Evolutionary conservation across 2,329 filamentous ascomycete genomes (phyloP).

Genomic region (Neopestalotiopsis clavispora): DNA sequence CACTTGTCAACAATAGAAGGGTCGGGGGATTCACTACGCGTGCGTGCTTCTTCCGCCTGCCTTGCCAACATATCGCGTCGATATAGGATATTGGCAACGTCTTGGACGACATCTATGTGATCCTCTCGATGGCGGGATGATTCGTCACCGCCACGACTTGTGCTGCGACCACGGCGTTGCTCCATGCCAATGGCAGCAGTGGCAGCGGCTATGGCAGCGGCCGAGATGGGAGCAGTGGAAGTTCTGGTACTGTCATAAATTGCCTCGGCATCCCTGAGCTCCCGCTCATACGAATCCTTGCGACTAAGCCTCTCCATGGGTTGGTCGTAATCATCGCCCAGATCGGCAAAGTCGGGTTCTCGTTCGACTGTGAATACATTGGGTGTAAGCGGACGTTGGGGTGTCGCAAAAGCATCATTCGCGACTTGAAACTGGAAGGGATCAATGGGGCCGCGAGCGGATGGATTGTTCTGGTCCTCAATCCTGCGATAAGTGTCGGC

Average conservation of each 20-base stretch:
- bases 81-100: conserved; percentile 63
- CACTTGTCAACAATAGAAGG: conserved; percentile 62
- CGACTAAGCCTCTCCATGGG: conserved; percentile 50
- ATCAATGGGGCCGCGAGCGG: conserved; percentile 46
- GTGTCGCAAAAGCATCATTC: conserved; percentile 55
- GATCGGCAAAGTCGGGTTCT: conserved; percentile 53
- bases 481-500: conserved; percentile 33
- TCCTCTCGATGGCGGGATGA: conserved; percentile 40
- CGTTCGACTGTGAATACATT: conserved; percentile 58
- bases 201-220: conserved; percentile 52
- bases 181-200: conserved; percentile 47
- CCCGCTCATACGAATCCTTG: conserved; percentile 55
- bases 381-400: conserved; percentile 51
- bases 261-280: conserved; percentile 48
- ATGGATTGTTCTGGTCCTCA: conserved; percentile 29
- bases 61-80: conserved; percentile 59
- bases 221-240: conserved; percentile 53
- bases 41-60: conserved; percentile 58
- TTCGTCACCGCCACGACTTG: conserved; percentile 36
- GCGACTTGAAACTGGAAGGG: conserved; percentile 64
- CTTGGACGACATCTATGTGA: conserved; percentile 53
- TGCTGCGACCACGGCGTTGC: conserved; percentile 36
- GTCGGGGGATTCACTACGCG: conserved; percentile 56
- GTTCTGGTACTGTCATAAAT: conserved; percentile 52
- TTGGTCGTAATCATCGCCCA: conserved; percentile 31